phyloP scores from a whole-genome alignment of 352 stramenopile species.

The Phytophthora meadii region DNA sequence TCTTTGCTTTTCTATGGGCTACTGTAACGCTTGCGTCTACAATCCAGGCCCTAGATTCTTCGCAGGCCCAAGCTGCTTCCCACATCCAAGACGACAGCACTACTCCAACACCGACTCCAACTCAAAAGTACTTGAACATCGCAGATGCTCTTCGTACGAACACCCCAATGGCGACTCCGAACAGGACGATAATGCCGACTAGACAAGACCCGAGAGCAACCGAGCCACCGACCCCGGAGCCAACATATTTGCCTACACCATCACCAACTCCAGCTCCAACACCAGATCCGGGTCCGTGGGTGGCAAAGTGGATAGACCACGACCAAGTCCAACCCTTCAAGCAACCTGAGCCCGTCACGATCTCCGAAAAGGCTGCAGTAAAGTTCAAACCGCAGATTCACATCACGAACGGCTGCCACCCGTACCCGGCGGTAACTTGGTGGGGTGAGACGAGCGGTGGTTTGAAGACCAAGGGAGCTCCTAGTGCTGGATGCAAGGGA shows the following conservation, averaged over 20 bases:
- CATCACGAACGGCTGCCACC: background rate
- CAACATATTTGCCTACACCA: constrained; percentile 2
- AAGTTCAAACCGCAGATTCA: background rate
- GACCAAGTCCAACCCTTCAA: background rate
- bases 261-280: background rate
- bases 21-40: background rate
- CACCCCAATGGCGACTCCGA: background rate
- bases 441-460: background rate
- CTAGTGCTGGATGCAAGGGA: background rate
- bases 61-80: background rate
- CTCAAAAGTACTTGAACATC: constrained; percentile 7
- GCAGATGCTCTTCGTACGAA: constrained; percentile 1
- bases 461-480: background rate
- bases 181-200: background rate
- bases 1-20: background rate
- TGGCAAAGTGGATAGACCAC: background rate
- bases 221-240: constrained; percentile 3
- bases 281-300: background rate
- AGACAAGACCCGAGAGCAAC: constrained; percentile 9
- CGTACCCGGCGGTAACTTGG: background rate
- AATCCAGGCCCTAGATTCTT: background rate
- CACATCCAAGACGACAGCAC: background rate
- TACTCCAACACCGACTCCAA: background rate
- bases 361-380: background rate
- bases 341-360: background rate